Percentiles rank a stretch among this genome's conserved stretches.
phyloP scores from a whole-genome alignment of 441 rosid genomes.

The Pelargonium cotyledonis region DNA sequence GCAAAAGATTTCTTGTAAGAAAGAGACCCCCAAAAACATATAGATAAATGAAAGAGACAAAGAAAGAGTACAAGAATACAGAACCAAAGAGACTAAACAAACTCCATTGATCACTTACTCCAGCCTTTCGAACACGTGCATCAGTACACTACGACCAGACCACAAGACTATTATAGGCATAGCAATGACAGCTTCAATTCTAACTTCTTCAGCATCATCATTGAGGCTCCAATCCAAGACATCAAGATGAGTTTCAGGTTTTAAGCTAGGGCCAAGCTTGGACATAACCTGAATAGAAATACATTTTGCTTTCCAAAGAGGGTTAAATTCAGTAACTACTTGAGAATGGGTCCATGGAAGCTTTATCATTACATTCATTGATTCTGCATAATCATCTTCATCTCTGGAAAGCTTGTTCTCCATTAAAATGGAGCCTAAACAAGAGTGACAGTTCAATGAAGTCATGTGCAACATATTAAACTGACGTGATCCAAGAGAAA shows the following conservation, averaged over 20 bases:
- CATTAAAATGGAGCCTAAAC: constrained; percentile 34
- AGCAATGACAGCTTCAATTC: constrained; percentile 61
- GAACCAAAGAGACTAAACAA: constrained; percentile 5
- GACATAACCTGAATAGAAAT: constrained; percentile 60
- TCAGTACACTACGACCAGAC: constrained; percentile 51
- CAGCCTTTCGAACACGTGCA: constrained; percentile 51
- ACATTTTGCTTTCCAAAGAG: constrained; percentile 57
- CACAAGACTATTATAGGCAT: constrained; percentile 65
- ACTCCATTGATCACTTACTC: constrained; percentile 53
- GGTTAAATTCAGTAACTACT: constrained; percentile 36
- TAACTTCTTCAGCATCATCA: constrained; percentile 80
- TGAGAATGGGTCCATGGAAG: constrained; percentile 71
- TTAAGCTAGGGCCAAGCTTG: constrained; percentile 52
- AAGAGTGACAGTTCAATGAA: constrained; percentile 11
- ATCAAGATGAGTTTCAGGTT: constrained; percentile 43
- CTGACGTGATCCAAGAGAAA: not conserved
- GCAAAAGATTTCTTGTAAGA: not conserved
- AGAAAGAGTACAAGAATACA: no score
- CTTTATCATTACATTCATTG: constrained; percentile 52
- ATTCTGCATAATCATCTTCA: constrained; percentile 33
- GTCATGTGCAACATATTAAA: constrained; percentile 1
- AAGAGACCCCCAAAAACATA: not conserved
- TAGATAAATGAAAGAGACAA: constrained; percentile 4
- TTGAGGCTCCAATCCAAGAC: constrained; percentile 61
- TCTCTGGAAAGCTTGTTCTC: constrained; percentile 42